Percentiles rank a stretch among this genome's conserved stretches.
These are phyloP conservation scores for Aspergillus sclerotiicarbonarius DNA, from an alignment of 495 filamentous ascomycete genomes.

Conservation along the genomic window DNA sequence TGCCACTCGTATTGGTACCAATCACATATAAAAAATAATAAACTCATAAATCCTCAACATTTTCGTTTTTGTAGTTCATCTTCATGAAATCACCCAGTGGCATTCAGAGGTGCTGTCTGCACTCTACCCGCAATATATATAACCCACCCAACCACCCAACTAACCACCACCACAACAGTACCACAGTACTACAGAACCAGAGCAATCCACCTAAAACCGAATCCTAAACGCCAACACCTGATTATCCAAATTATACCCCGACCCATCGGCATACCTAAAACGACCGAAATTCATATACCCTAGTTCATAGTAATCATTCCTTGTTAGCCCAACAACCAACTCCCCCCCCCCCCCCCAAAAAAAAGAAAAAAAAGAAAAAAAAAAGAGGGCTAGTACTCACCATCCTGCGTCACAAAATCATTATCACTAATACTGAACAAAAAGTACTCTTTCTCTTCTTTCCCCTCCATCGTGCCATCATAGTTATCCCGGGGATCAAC, in stretches of 20 bases:
- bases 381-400: constrained; percentile 34
- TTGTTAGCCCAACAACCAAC: too few species aligned
- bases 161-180: background rate
- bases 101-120: background rate
- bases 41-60: too few species aligned
- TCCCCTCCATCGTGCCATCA: constrained; percentile 17
- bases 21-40: too few species aligned
- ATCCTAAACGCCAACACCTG: constrained; percentile 75
- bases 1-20: too few species aligned
- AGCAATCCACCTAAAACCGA: constrained; percentile 36
- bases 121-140: background rate
- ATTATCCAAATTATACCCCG: constrained; percentile 62
- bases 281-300: constrained; percentile 63
- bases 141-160: background rate
- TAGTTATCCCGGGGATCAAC: constrained; percentile 49
- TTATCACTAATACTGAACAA: constrained; percentile 72
- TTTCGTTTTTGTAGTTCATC: too few species aligned
- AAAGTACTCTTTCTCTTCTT: constrained; percentile 59
- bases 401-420: constrained; percentile 79
- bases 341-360: too few species aligned
- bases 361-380: background rate
- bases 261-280: constrained; percentile 58
- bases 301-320: too few species aligned
- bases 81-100: too few species aligned
- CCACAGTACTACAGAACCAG: background rate